Evolutionary conservation across 2,329 filamentous ascomycete species (phyloP), one percentile per base, ranked within the genome.

Genomic region (Elsinoe fawcettii): DNA sequence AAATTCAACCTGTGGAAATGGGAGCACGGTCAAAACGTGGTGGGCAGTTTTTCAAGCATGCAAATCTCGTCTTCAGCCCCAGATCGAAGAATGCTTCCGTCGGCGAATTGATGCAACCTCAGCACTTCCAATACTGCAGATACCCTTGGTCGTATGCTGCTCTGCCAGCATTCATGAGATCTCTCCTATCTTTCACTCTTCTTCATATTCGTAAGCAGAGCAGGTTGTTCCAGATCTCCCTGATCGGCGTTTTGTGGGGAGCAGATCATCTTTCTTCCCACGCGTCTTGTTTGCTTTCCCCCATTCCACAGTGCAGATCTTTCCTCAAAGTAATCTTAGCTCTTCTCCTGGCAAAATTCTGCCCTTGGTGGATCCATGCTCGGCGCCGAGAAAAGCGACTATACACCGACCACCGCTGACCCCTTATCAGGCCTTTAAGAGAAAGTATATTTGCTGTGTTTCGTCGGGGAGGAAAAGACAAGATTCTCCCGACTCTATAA

Each of bases 221-320:
- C 25, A n/a, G 23, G 41, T 25, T 25, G 46, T 51, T 51, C 46
- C 27, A 32, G 46, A 51, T 51, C 46, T 51, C 23, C n/a, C 46
- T 51, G 46, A 51, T 51, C 46, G 30, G 46, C 46, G 46, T 25
- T 51, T 32, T 51, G 46, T 12, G 46, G 46, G 46, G 46, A 32
- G 46, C 25, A 32, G 46, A 51, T 51, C 46, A 51, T 46, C n/a
- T 9, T 20, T 44, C n/a, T 20, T 44, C 41, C 41, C 41, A 44
- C 41, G 41, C 41, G 41, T 44, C 41, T 44, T 44, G 41, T 44
- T 44, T 44, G 18, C 41, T 16, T 23, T 23, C 18, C 41, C 18
- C 41, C 41, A 46, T 46, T 46, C 41, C 41, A 11, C 20, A 25
- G 9, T 25, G 41, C 23, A 22, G 41, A 46, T 46, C 41, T 27